Evolutionary conservation across 768 basidiomycete species (phyloP).

Genomic region (Krasilnikovozyma curviuscula): DNA sequence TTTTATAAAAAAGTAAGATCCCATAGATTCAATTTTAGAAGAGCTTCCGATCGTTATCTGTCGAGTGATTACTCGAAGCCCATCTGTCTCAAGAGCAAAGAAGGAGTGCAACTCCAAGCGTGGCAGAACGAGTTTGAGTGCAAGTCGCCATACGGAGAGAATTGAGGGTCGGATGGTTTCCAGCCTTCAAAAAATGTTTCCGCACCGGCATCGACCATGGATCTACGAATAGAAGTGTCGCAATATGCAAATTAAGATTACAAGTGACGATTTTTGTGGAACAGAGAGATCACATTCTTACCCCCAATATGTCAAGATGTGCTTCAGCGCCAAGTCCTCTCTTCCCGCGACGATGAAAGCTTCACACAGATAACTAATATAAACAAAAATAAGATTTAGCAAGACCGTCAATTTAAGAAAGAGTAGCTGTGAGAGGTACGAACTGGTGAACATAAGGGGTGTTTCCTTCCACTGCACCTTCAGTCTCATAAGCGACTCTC

Average conservation of each 20-base stretch:
- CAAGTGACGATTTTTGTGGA: too few relatives aligned
- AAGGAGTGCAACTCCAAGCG: constrained; percentile 17
- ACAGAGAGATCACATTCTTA: not conserved
- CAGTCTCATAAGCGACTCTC: constrained; percentile 7
- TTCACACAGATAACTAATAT: constrained; percentile 12
- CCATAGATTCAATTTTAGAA: too few relatives aligned
- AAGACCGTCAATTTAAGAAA: not conserved
- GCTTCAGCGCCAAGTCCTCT: constrained; percentile 14
- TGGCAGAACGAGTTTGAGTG: constrained; percentile 19
- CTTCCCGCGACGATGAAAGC: constrained; percentile 17
- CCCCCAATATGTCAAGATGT: constrained; percentile 19
- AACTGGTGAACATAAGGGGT: constrained; percentile 19
- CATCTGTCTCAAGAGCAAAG: constrained; percentile 13
- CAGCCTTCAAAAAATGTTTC: constrained; percentile 19
- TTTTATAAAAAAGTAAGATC: too few relatives aligned
- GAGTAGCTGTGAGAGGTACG: not conserved
- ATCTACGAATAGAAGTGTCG: too few relatives aligned
- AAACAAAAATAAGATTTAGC: not conserved
- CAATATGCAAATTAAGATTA: too few relatives aligned
- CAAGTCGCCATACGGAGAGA: constrained; percentile 16
- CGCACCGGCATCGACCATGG: constrained; percentile 17
- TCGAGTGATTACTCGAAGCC: constrained; percentile 7
- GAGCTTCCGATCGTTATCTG: too few relatives aligned
- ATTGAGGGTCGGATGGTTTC: constrained; percentile 12
- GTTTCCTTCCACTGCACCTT: constrained; percentile 2